These are phyloP conservation scores for Chalciporus sphaerocephalus DNA, from an alignment of 768 basidiomycete species.

Conservation along the genomic window DNA sequence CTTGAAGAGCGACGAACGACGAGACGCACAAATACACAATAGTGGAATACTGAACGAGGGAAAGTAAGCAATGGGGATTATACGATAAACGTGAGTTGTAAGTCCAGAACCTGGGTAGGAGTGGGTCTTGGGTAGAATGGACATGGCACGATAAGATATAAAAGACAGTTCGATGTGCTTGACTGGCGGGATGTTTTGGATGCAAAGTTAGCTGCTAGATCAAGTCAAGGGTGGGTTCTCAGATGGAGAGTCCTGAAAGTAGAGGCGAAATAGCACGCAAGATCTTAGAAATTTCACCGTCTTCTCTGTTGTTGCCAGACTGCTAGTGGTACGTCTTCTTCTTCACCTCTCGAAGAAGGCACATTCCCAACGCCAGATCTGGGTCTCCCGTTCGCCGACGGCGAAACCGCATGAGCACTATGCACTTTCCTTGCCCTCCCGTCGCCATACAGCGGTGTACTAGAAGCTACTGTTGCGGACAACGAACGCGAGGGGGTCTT, in stretches of 20 bases:
- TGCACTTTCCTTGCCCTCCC: slow-evolving; percentile 59
- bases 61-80: slow-evolving; percentile 29
- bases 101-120: slow-evolving; percentile 20
- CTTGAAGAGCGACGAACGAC: slow-evolving; percentile 6
- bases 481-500: slow-evolving; percentile 61
- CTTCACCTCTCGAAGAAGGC: slow-evolving; percentile 42
- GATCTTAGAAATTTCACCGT: slow-evolving; percentile 29
- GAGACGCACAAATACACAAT: slow-evolving; percentile 11
- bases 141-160: slow-evolving; percentile 22
- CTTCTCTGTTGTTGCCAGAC: slow-evolving; percentile 74
- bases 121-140: slow-evolving; percentile 21
- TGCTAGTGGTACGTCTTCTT: slow-evolving; percentile 78
- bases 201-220: slow-evolving; percentile 26
- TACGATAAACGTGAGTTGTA: slow-evolving; percentile 31
- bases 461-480: slow-evolving; percentile 57
- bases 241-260: slow-evolving; percentile 8
- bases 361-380: slow-evolving; percentile 38
- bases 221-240: slow-evolving; percentile 3
- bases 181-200: slow-evolving; percentile 25
- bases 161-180: slow-evolving; percentile 19
- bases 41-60: slow-evolving; percentile 14
- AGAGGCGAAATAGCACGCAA: background rate
- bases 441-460: slow-evolving; percentile 36
- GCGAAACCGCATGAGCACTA: slow-evolving; percentile 58
- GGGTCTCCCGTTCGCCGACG: slow-evolving; percentile 35